Base-by-base conservation (phyloP, 2,329 filamentous ascomycete species). In the Paecilomyces dactylethromorphus region DNA sequence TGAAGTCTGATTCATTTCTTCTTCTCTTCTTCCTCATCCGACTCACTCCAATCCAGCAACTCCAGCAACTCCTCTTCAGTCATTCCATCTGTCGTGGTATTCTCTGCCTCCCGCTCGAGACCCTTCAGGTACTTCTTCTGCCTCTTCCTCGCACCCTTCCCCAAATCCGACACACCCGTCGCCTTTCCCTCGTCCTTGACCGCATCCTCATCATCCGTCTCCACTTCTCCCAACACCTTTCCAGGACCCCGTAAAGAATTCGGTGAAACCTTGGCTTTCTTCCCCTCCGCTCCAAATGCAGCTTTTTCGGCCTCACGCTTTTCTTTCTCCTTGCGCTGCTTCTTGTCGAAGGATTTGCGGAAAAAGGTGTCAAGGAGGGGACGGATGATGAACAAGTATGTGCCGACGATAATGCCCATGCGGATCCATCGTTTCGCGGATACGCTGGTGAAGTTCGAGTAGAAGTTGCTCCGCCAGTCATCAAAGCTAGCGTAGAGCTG, bases 51-150 rank as follows among this genome's bases (percentile, higher is more conserved):
- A 24, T 82, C 79, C 69, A 90, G 71, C 65, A 87, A 85, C 72
- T 91, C 85, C 66, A 84, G 81, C 65, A 91, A 88, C 68, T 91
- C 87, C 78, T 87, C 86, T 71, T 89, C 87, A 64, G 87, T 85
- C 63, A 88, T 82, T 60, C 86, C 83, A 63, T 86, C 86, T 11
- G 15, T 45, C 35, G 35, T n/a, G 67, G 76, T 72, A 76, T 84
- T 79, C 64, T 88, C 86, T 64, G 85, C 79, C 35, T 78, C 82
- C 63, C 85, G 84, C 58, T 89, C 71, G 67, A 87, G 70, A 69
- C 84, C 80, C 77, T 84, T 84, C 59, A 88, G 77, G 73, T 87
- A 79, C 60, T 81, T 79, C 64, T 85, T 80, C 76, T 89, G 86
- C 65, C 86, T 81, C 69, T 83, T 81, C 64, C 86, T 79, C 26